These are phyloP conservation scores for Chrysophaeum taylorii DNA, from an alignment of 352 stramenopile genomes.

Conservation along the genomic window DNA sequence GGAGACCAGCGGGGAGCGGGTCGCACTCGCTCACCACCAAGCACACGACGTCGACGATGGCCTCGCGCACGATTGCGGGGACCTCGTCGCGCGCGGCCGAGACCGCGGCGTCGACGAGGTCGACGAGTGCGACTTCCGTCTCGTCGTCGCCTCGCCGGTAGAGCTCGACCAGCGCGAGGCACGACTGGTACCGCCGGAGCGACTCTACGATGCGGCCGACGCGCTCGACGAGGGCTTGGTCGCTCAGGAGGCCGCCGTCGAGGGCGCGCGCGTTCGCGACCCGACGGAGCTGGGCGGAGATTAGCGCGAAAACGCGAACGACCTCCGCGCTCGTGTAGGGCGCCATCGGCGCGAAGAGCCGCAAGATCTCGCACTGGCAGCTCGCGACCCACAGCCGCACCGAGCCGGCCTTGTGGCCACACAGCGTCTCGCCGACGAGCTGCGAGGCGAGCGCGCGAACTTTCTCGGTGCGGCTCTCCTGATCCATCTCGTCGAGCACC, in stretches of 20 bases:
- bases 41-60: neutral
- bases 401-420: neutral
- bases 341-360: conserved; percentile 5
- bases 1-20: neutral
- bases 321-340: neutral
- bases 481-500: neutral
- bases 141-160: neutral
- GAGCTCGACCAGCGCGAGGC: neutral
- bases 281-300: neutral
- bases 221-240: neutral
- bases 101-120: neutral
- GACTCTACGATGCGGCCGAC: neutral
- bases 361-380: conserved; percentile 1
- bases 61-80: neutral
- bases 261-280: neutral
- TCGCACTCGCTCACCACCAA: neutral
- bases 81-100: neutral
- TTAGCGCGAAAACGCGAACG: neutral
- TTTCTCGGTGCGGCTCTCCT: neutral
- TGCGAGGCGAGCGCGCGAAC: neutral
- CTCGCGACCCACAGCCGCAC: neutral
- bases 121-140: neutral
- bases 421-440: neutral
- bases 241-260: neutral
- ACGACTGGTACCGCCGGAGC: neutral